Evolutionary conservation across 257 asterid genomes (phyloP).

Genomic region (Solanum peruvianum): DNA sequence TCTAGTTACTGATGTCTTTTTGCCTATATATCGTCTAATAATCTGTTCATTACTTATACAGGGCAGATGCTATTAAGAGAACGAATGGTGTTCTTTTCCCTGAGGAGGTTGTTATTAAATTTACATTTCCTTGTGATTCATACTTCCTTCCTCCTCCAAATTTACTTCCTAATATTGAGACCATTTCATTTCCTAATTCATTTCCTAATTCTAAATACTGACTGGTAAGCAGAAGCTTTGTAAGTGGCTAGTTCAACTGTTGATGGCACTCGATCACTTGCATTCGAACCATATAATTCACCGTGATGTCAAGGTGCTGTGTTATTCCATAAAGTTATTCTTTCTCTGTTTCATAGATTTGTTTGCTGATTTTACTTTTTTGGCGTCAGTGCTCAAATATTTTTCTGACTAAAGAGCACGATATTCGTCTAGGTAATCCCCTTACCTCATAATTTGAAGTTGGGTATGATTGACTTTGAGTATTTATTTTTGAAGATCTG

Average conservation of each 20-base stretch:
- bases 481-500: background rate
- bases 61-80: constrained; percentile 93
- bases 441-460: background rate
- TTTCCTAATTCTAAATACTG: constrained; percentile 4
- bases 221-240: constrained; percentile 71
- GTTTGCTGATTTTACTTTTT: constrained; percentile 9
- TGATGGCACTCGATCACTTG: constrained; percentile 94
- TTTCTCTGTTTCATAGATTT: background rate
- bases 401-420: constrained; percentile 85
- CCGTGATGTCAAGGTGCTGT: constrained; percentile 89
- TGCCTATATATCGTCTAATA: background rate
- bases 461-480: background rate
- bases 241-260: constrained; percentile 89
- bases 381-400: constrained; percentile 85
- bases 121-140: background rate
- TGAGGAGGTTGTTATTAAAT: constrained; percentile 56
- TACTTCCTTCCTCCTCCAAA: background rate
- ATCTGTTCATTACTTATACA: constrained; percentile 13
- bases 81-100: constrained; percentile 77
- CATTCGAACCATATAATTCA: constrained; percentile 81
- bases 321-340: background rate
- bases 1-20: background rate
- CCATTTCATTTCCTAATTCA: background rate
- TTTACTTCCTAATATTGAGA: background rate
- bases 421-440: constrained; percentile 78